Evolutionary conservation across 768 basidiomycete genomes (phyloP).

Genomic region (Daedaleopsis nitida): DNA sequence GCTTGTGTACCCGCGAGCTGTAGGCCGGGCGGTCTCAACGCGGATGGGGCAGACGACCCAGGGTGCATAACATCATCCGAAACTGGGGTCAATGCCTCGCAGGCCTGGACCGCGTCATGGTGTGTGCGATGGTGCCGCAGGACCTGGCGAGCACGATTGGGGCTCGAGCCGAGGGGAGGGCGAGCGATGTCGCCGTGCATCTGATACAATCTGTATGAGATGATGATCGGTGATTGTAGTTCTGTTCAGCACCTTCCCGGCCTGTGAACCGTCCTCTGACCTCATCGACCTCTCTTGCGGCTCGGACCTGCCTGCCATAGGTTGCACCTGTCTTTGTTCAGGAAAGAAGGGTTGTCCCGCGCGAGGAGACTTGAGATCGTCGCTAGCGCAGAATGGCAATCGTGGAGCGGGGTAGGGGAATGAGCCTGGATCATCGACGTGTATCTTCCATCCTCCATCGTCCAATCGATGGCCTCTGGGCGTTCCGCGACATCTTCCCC

Average conservation of each 20-base stretch:
- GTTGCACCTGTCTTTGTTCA: background rate
- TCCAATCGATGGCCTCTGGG: slow-evolving; percentile 7
- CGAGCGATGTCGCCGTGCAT: slow-evolving; percentile 8
- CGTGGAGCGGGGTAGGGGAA: background rate
- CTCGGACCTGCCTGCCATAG: slow-evolving; percentile 1
- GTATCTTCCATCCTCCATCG: background rate
- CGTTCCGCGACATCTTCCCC: background rate
- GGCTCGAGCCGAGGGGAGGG: background rate
- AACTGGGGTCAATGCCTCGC: slow-evolving; percentile 13
- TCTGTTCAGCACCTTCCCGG: slow-evolving; percentile 14
- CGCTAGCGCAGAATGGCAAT: slow-evolving; percentile 14
- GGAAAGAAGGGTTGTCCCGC: background rate
- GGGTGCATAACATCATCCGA: slow-evolving; percentile 15
- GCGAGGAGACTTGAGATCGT: slow-evolving; percentile 12
- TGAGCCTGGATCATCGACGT: slow-evolving; percentile 11
- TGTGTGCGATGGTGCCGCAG: background rate
- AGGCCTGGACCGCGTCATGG: slow-evolving; percentile 11
- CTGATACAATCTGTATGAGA: slow-evolving; percentile 26
- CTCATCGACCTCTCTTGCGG: slow-evolving; percentile 9
- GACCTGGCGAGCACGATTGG: slow-evolving; percentile 14
- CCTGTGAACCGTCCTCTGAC: slow-evolving; percentile 17
- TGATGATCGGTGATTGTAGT: slow-evolving; percentile 26
- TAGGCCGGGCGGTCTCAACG: background rate
- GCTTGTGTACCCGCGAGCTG: background rate
- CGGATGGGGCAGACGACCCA: background rate